phyloP scores from a whole-genome alignment of 192 early-diverging fungal species.

The Linnemannia exigua region DNA sequence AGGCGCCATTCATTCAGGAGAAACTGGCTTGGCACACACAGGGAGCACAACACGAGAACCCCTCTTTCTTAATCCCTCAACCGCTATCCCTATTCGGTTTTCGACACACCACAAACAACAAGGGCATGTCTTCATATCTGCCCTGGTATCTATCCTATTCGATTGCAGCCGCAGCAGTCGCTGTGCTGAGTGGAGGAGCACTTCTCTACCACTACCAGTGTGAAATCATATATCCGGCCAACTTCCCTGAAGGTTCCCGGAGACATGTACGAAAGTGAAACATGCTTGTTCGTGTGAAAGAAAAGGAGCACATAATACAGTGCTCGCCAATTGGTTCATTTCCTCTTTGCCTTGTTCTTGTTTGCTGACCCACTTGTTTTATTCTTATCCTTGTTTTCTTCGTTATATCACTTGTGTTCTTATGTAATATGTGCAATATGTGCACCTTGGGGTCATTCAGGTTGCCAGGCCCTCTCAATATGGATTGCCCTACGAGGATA shows the following conservation, averaged over 20 bases:
- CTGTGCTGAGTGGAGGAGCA: constrained; percentile 59
- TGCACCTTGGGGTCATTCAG: constrained; percentile 36
- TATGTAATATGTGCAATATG: not conserved
- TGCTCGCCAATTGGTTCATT: not conserved
- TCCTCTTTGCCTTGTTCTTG: not conserved
- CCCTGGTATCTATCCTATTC: constrained; percentile 64
- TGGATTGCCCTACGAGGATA: constrained; percentile 73
- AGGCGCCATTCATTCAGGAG: not conserved
- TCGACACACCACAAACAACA: not conserved
- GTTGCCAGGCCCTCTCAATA: constrained; percentile 79
- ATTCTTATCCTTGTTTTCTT: constrained; percentile 5
- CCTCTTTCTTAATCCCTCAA: not conserved
- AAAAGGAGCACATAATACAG: not conserved
- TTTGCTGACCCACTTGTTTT: not conserved
- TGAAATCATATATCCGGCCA: constrained; percentile 84
- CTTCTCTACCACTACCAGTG: constrained; percentile 82
- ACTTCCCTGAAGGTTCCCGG: constrained; percentile 68
- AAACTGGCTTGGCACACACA: not conserved
- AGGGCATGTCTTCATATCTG: constrained; percentile 45
- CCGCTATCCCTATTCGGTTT: not conserved
- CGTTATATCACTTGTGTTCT: not conserved
- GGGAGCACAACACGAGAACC: not conserved
- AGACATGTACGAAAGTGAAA: constrained; percentile 44
- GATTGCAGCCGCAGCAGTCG: constrained; percentile 59
- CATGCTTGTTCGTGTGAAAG: not conserved